Conservation (phyloP, 2,329 filamentous ascomycete species). For the Monosporascus sp. region DNA sequence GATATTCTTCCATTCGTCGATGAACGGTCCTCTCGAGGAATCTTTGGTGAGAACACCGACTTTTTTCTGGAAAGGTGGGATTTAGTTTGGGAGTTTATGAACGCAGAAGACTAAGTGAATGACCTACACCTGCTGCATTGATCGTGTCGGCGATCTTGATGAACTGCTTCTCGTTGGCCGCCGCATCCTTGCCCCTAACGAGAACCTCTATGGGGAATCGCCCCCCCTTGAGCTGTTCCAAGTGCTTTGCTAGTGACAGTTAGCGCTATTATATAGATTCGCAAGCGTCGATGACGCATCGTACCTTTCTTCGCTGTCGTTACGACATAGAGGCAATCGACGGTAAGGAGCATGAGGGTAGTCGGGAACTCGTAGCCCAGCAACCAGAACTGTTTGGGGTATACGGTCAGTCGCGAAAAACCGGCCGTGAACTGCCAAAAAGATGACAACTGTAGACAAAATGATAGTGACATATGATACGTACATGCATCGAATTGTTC, state of each 20-base stretch:
- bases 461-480: conserved; percentile 27
- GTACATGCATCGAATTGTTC: conserved; percentile 92
- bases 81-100: conserved; percentile 7
- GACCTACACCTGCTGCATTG: conserved; percentile 75
- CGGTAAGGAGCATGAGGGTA: conserved; percentile 86
- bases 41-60: conserved; percentile 84
- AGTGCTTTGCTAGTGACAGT: conserved; percentile 67
- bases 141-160: conserved; percentile 78
- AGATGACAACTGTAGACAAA: not conserved
- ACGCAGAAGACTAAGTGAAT: not conserved
- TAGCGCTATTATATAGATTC: conserved; percentile 27
- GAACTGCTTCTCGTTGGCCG: conserved; percentile 88
- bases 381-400: conserved; percentile 75
- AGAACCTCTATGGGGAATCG: conserved; percentile 90
- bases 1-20: conserved; percentile 90
- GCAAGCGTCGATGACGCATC: not conserved
- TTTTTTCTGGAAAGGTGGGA: conserved; percentile 60
- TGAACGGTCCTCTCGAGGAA: conserved; percentile 77
- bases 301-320: conserved; percentile 96
- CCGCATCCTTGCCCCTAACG: conserved; percentile 84
- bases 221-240: conserved; percentile 86
- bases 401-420: conserved; percentile 11
- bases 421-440: conserved; percentile 5
- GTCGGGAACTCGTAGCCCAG: conserved; percentile 98
- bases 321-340: conserved; percentile 83